Base-by-base conservation (phyloP, 257 asterid genomes). In the Echium plantagineum region DNA sequence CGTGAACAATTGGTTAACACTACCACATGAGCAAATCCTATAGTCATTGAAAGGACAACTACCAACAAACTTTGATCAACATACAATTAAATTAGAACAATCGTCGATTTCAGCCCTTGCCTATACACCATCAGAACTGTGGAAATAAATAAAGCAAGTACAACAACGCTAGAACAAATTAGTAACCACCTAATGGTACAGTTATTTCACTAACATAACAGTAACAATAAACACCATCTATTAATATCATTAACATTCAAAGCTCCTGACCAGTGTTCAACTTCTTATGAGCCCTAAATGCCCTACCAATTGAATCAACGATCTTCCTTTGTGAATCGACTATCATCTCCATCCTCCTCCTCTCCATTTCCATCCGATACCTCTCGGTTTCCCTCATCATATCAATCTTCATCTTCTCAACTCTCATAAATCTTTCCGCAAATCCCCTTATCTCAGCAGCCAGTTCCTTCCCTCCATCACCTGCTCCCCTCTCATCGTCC, bases 331-430 rank as follows among this genome's bases (percentile, higher is more conserved):
- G 95, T 2, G 87, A 81, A 16, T 85, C 90, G 1, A 77, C 71
- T 64, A 87, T 90, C 96, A 87, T 90, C n/a, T 78, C 93, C 83
- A 74, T 79, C 79, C 87, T 81, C 83, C 80, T 87, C 76, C 76
- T 81, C 77, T 90, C 96, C 94, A 85, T 83, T 80, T 90, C 93
- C 85, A 82, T 82, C 20, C 88, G 55, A 21, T 38, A 67, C 75
- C 79, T 83, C 72, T 84, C 85, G 0, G 81, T 76, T 68, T 83
- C 93, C 65, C 78, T 72, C 88, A 82, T 78, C 95, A 79, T 81
- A 80, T 87, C 96, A 31, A 90, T 82, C 81, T 90, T 90, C 26
- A 68, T 75, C 66, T 70, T 74, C 90, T 90, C 98, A 83, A 87
- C 78, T 62, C 78, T 82, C 85, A 90, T 74, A 78, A 87, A 87